Evolutionary conservation across 495 filamentous ascomycete genomes (phyloP), one percentile per base, ranked within the genome.

Genomic region (Penicillium arizonense): DNA sequence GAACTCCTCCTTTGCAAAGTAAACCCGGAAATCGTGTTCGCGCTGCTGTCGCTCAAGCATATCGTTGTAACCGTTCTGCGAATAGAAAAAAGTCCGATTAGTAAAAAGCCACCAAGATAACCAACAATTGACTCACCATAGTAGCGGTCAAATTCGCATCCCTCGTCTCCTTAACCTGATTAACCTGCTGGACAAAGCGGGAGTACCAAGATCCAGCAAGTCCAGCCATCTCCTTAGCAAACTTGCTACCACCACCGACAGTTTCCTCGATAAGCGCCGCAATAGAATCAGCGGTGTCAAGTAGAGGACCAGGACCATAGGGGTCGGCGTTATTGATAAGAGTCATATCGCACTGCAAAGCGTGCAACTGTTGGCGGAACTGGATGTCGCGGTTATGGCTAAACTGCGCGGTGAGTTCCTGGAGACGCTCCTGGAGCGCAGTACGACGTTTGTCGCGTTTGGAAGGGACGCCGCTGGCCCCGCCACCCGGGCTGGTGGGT

Each of bases 401-500:
- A 73, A 96, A 91, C 53, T 84, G 82, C 44, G 82, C 82, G 21
- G 85, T 84, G 57, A 97, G 82, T 40, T 85, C 79, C 16, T 78
- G 75, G 21, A 96, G 80, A 30, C 86, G 85, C 34, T 96, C 92
- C 26, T 82, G 78, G 46, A 97, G 79, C 44, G 82, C 78, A 52
- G 87, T 87, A 47, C 92, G 86, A 53, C 89, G 83, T 65, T 96
- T 94, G 75, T 97, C 92, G 60, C 90, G 82, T 77, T 98, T 98
- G 4, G 91, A 90, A 28, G 50, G 80, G 68, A 63, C 67, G 6
- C 65, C 62, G 38, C 62, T 58, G 14, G 61, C 61, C 47, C 52
- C 57, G 32, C 57, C 58, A 12, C 60, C 61, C 7, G 73, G 74
- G 52, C 73, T 77, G 8, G 60, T 54, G 12, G 74, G 75, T 3